phyloP scores from a whole-genome alignment of 768 basidiomycete species.

The Serendipita sp. region DNA sequence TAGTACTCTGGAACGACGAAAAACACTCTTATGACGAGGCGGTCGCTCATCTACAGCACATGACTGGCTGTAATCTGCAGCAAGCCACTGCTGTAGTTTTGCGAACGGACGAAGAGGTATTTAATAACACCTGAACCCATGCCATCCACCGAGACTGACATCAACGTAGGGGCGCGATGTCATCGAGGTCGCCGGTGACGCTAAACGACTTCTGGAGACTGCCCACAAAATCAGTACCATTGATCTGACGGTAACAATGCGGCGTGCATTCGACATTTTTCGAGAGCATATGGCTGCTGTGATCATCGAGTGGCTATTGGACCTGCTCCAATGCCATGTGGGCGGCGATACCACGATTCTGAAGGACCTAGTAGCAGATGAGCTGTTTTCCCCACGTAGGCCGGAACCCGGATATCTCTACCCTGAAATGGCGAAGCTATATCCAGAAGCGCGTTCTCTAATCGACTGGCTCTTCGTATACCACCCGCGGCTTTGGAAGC shows the following conservation, averaged over 20 bases:
- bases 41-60: conserved; percentile 46
- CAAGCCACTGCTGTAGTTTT: conserved; percentile 43
- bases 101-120: conserved; percentile 46
- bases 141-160: not conserved
- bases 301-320: conserved; percentile 74
- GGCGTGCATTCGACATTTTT: conserved; percentile 75
- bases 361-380: conserved; percentile 55
- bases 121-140: conserved; percentile 10
- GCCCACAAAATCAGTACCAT: conserved; percentile 71
- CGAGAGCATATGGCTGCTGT: conserved; percentile 72
- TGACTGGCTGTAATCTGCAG: conserved; percentile 32
- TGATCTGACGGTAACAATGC: conserved; percentile 81
- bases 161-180: conserved; percentile 49
- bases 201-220: conserved; percentile 48
- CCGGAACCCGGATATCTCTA: conserved; percentile 34
- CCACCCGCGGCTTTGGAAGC: conserved; percentile 76
- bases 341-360: conserved; percentile 51
- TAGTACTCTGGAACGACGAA: conserved; percentile 93
- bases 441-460: conserved; percentile 33
- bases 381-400: conserved; percentile 47
- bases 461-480: conserved; percentile 67
- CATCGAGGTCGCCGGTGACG: conserved; percentile 51
- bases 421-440: conserved; percentile 19
- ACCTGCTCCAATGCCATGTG: conserved; percentile 58
- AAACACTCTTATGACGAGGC: conserved; percentile 90